Percentiles rank a stretch among this genome's conserved stretches.
These are phyloP conservation scores for Nakazawaea sp. DNA, from an alignment of 805 yeast species.

Conservation along the genomic window DNA sequence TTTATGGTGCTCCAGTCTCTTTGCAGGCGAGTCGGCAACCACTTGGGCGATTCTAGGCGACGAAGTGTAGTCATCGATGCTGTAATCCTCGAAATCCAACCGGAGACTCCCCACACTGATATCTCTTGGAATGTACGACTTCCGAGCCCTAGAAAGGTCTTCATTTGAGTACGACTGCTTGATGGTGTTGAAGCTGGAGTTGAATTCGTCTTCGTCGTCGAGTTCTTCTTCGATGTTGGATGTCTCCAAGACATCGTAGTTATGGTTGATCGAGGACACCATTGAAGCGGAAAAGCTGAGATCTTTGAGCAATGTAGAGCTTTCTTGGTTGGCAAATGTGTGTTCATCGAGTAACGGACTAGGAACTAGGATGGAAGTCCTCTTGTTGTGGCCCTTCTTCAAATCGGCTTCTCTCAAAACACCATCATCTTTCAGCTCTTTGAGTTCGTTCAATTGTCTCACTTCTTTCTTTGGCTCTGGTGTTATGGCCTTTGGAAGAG, in stretches of 20 bases:
- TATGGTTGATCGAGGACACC: conserved; percentile 11
- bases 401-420: conserved; percentile 3
- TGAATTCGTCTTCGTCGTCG: conserved; percentile 7
- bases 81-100: conserved; percentile 8
- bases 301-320: conserved; percentile 1
- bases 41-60: background rate
- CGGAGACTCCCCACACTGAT: conserved; percentile 10
- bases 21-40: conserved; percentile 1
- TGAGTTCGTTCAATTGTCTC: too few species aligned
- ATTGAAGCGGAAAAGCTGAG: conserved; percentile 10
- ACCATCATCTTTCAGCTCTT: background rate
- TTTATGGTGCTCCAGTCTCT: conserved; percentile 7
- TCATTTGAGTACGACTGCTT: conserved; percentile 4
- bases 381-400: too few species aligned
- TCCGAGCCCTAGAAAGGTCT: background rate
- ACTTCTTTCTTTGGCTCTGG: background rate
- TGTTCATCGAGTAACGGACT: conserved; percentile 4
- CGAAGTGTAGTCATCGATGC: conserved; percentile 4
- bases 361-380: conserved; percentile 9
- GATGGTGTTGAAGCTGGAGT: conserved; percentile 8
- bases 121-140: conserved; percentile 3
- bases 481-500: background rate
- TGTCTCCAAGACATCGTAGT: conserved; percentile 6
- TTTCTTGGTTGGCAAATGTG: background rate
- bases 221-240: background rate